Conservation (phyloP, 306 rosid genomes). For the Macrotyloma uniflorum region DNA sequence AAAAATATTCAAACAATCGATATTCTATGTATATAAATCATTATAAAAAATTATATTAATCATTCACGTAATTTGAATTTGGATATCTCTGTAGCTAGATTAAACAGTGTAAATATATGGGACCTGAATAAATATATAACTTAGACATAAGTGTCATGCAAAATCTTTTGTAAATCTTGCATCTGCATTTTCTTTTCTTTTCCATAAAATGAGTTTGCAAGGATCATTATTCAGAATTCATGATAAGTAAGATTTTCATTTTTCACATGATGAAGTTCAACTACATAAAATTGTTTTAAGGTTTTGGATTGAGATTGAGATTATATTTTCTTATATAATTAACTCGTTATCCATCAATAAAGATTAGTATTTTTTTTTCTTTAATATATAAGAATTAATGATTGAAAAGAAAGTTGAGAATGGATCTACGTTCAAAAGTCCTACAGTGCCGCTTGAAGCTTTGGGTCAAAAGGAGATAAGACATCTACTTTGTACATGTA, state of each 20-base stretch:
- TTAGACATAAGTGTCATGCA: neutral
- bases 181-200: neutral
- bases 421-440: too few species aligned
- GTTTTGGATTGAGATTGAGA: too few species aligned
- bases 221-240: too few species aligned
- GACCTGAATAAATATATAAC: constrained; percentile 18
- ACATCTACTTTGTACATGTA: neutral
- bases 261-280: too few species aligned
- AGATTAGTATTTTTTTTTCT: too few species aligned
- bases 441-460: neutral
- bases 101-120: constrained; percentile 32
- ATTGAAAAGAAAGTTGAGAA: too few species aligned
- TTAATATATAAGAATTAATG: too few species aligned
- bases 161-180: neutral
- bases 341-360: too few species aligned
- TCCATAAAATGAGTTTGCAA: neutral
- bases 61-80: constrained; percentile 30
- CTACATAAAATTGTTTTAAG: too few species aligned
- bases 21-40: constrained; percentile 30
- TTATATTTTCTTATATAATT: too few species aligned
- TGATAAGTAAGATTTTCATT: too few species aligned
- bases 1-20: neutral
- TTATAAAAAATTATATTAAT: neutral
- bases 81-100: constrained; percentile 31
- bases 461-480: neutral